Percentiles rank a stretch among this genome's conserved stretches.
phyloP scores from a whole-genome alignment of 306 rosid species.

The Rosa multiflora region DNA sequence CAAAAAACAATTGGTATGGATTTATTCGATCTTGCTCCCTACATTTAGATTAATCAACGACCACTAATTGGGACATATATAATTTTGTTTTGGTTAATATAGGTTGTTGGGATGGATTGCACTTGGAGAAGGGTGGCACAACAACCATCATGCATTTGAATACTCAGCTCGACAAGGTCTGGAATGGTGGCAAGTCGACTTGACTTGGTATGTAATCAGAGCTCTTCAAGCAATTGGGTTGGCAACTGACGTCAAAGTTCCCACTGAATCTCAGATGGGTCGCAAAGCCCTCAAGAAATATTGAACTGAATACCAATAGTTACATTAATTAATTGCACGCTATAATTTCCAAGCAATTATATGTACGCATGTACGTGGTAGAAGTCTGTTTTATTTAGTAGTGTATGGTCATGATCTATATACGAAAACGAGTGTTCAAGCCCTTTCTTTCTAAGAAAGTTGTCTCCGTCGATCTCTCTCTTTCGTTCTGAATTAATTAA shows the following conservation, averaged over 20 bases:
- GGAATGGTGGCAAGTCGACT: constrained; percentile 11
- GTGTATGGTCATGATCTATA: too few species aligned
- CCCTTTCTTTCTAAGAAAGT: too few species aligned
- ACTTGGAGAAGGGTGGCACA: constrained; percentile 11
- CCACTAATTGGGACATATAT: background rate
- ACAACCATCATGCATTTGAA: constrained; percentile 6
- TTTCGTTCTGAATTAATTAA: too few species aligned
- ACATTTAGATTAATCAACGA: too few species aligned
- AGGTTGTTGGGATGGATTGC: constrained; percentile 1
- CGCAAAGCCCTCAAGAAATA: background rate
- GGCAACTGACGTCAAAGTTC: background rate
- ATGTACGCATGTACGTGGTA: too few species aligned
- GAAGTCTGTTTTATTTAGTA: too few species aligned
- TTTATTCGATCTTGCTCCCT: background rate
- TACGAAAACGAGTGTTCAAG: too few species aligned
- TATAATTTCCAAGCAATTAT: too few species aligned
- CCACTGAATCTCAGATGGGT: background rate
- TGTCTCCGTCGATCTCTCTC: too few species aligned
- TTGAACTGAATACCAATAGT: too few species aligned
- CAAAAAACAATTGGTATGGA: background rate
- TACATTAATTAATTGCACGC: background rate
- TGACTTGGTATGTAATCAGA: constrained; percentile 5
- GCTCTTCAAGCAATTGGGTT: background rate
- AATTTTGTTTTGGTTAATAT: background rate
- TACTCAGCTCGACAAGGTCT: background rate